phyloP scores from a whole-genome alignment of 2,329 filamentous ascomycete species.

The Beauveria rudraprayagi region DNA sequence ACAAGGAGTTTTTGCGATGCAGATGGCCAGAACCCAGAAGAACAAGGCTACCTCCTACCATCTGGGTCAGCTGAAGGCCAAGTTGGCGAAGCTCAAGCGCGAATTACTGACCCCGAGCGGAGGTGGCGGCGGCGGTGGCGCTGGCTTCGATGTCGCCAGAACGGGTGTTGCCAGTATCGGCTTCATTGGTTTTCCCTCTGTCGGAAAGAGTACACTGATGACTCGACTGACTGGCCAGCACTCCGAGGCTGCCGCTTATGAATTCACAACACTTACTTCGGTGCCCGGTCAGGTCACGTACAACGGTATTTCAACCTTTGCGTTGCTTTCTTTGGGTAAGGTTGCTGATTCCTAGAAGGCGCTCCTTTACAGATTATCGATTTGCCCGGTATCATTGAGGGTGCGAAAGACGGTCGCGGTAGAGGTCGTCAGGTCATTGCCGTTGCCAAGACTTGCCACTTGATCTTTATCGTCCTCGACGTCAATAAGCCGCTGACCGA shows the following conservation, averaged over 20 bases:
- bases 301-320: slow-evolving; percentile 52
- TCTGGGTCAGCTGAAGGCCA: slow-evolving; percentile 93
- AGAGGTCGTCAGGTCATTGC: slow-evolving; percentile 97
- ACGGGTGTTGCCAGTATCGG: slow-evolving; percentile 96
- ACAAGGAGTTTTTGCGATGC: slow-evolving; percentile 14
- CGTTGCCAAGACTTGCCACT: slow-evolving; percentile 94
- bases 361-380: slow-evolving; percentile 98
- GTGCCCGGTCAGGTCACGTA: slow-evolving; percentile 94
- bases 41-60: slow-evolving; percentile 94
- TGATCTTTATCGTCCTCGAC: slow-evolving; percentile 97
- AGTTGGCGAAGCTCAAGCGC: slow-evolving; percentile 94
- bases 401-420: slow-evolving; percentile 95
- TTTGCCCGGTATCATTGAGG: slow-evolving; percentile 96
- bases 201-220: slow-evolving; percentile 98
- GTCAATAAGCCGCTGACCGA: slow-evolving; percentile 98
- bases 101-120: slow-evolving; percentile 83
- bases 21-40: slow-evolving; percentile 97
- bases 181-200: slow-evolving; percentile 96
- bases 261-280: slow-evolving; percentile 96
- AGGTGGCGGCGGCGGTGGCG: slow-evolving; percentile 75
- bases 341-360: slow-evolving; percentile 31
- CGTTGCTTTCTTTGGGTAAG: no score
- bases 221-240: slow-evolving; percentile 90
- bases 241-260: slow-evolving; percentile 93
- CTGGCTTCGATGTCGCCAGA: slow-evolving; percentile 94